Base-by-base conservation (phyloP, 2,329 filamentous ascomycete genomes). In the Fusarium irregulare region DNA sequence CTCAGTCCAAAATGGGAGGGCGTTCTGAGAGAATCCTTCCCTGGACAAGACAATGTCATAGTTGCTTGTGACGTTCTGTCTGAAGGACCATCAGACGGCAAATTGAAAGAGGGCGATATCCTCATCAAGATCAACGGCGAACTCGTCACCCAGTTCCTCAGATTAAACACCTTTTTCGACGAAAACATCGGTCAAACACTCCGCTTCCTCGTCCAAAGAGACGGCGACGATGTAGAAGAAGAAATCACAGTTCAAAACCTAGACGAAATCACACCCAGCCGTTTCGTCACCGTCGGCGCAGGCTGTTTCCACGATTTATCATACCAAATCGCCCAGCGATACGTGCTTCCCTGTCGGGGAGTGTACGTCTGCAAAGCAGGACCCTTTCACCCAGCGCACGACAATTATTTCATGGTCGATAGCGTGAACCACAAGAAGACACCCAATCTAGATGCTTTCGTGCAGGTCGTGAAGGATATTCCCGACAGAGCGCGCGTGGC, bases 221-320 rank as follows among this genome's bases (percentile, higher is more conserved):
- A 95, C 55, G 95, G 96, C 25, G 85, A 95, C 78, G 92, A 98
- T 75, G 83, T 97, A 25, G 91, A 96, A 75, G 90, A 97, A 12
- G 91, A 96, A 58, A 87, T 98, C 54, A 82, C 89, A 32, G 94
- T 98, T 37, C 94, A 93, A 50, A 92, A 99, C 77, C 86, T 99
- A 59, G 94, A 98, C 82, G 88, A 87, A 48, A 98, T 99, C 78
- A 98, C 96, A 1, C 96, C 96, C 3, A 94, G 98, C 80, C 92
- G 94, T 61, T 99, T 98, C 77, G 92, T 98, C 48, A 93, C 93
- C 4, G 95, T 98, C 40, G 93, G 94, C 42, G 96, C 96, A 23
- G 95, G 91, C 16, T 94, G 93, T 58, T 98, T 99, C 83, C 96
- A 99, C 81, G 89, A 97, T 76, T 85, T 99, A 14, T 99, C 96